These are phyloP conservation scores for Stemphylium lycopersici DNA, from an alignment of 2,329 filamentous ascomycete species.

Conservation along the genomic window DNA sequence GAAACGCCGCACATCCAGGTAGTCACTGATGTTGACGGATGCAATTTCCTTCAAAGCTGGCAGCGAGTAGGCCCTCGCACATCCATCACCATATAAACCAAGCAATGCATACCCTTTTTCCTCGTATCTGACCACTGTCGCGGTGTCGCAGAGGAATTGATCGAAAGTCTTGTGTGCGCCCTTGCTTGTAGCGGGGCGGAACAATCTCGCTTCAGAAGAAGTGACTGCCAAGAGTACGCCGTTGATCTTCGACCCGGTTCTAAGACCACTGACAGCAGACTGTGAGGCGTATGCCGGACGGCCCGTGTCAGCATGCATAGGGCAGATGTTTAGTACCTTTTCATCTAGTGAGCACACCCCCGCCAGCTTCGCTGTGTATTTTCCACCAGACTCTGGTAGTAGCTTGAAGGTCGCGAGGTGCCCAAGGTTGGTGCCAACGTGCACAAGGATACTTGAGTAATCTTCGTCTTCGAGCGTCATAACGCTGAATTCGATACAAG, in stretches of 20 bases:
- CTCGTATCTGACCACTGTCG: conserved; percentile 75
- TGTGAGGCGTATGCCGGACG: conserved; percentile 77
- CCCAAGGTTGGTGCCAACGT: conserved; percentile 86
- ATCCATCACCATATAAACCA: conserved; percentile 83
- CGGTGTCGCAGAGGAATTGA: conserved; percentile 79
- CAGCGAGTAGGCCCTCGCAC: conserved; percentile 80
- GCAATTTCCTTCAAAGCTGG: conserved; percentile 86
- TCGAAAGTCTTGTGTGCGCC: conserved; percentile 94
- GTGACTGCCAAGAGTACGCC: conserved; percentile 83
- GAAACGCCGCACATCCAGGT: conserved; percentile 76
- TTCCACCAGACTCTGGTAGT: conserved; percentile 70
- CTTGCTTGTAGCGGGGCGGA: conserved; percentile 82
- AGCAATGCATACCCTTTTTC: conserved; percentile 79
- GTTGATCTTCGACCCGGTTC: conserved; percentile 74
- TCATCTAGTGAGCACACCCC: conserved; percentile 72
- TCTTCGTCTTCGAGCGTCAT: conserved; percentile 92
- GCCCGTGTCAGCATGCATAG: conserved; percentile 80
- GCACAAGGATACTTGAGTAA: conserved; percentile 92
- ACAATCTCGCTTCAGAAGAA: conserved; percentile 77
- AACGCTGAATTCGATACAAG: conserved; percentile 82
- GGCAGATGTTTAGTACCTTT: conserved; percentile 74
- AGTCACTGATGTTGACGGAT: conserved; percentile 65
- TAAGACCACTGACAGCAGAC: conserved; percentile 73
- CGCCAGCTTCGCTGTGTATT: conserved; percentile 74
- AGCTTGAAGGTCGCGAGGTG: conserved; percentile 90